A percentile compares a stretch with the other conserved stretches of the same genome.
Conservation (phyloP, 225 moss, liverwort and hornwort species). For the Sphagnum contortum region DNA sequence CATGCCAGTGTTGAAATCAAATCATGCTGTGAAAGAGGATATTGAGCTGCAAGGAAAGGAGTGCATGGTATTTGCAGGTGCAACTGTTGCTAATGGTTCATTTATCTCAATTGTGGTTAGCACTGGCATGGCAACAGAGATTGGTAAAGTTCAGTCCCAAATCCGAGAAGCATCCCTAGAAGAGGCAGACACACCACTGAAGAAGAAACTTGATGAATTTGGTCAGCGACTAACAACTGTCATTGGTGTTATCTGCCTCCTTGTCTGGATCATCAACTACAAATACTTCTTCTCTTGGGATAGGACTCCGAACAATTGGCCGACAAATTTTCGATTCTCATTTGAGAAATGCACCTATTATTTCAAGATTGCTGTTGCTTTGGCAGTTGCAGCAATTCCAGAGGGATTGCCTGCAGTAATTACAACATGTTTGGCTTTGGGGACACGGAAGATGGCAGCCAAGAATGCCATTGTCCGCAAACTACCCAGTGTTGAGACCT, state of each 20-base stretch:
- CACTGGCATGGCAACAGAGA: conserved; percentile 92
- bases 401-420: conserved; percentile 95
- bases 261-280: conserved; percentile 97
- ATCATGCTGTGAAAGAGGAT: conserved; percentile 52
- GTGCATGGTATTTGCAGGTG: conserved; percentile 76
- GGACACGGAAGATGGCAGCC: conserved; percentile 91
- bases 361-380: conserved; percentile 92
- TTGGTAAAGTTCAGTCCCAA: conserved; percentile 92
- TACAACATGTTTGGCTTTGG: conserved; percentile 88
- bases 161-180: conserved; percentile 90
- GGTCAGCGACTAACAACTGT: conserved; percentile 81
- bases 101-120: conserved; percentile 52
- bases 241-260: conserved; percentile 80
- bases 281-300: conserved; percentile 93
- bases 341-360: conserved; percentile 97
- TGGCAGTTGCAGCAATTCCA: conserved; percentile 95
- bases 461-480: conserved; percentile 96
- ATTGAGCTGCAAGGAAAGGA: conserved; percentile 91
- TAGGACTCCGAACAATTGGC: conserved; percentile 36
- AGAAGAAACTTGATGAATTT: conserved; percentile 90
- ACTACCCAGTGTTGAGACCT: conserved; percentile 86
- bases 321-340: conserved; percentile 60
- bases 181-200: conserved; percentile 83
- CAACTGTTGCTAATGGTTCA: conserved; percentile 76
- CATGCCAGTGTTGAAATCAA: conserved; percentile 77